Conservation (phyloP, 768 basidiomycete genomes). For the Rhodosporidiobolus odoratus region DNA sequence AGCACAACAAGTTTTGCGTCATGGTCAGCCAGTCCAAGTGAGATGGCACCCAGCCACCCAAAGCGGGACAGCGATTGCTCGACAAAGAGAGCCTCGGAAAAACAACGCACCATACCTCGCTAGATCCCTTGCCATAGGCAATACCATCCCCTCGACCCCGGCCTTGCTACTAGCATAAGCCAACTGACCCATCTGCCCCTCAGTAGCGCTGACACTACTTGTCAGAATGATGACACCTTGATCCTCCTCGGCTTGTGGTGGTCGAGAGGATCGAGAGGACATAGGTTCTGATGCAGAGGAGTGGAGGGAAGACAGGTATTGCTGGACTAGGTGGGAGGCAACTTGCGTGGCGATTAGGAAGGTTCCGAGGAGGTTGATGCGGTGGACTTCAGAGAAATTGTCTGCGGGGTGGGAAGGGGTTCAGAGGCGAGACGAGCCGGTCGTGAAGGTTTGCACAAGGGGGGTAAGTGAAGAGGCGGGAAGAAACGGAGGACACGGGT, state of each 20-base stretch:
- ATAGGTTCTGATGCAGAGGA: not conserved
- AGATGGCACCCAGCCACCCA: not conserved
- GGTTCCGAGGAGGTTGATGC: conserved; percentile 56
- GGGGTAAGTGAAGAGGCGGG: conserved; percentile 25
- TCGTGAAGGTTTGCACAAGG: not conserved
- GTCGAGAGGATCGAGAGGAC: no score
- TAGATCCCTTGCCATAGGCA: conserved; percentile 61
- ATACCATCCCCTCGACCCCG: conserved; percentile 56
- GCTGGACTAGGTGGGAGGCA: conserved; percentile 53
- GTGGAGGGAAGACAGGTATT: conserved; percentile 42
- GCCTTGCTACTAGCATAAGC: conserved; percentile 60
- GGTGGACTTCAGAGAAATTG: conserved; percentile 55
- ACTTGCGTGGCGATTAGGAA: conserved; percentile 60
- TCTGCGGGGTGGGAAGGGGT: conserved; percentile 40
- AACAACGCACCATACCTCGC: conserved; percentile 49
- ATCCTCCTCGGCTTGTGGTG: conserved; percentile 51
- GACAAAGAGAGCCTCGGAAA: not conserved
- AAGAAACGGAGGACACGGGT: not conserved
- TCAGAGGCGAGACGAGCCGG: no score
- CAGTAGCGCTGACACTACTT: conserved; percentile 23
- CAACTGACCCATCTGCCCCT: conserved; percentile 55
- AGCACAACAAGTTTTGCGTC: not conserved
- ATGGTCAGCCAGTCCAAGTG: not conserved
- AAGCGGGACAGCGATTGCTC: not conserved
- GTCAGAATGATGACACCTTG: conserved; percentile 53